Percentiles rank a stretch among this genome's conserved stretches.
Evolutionary conservation across 1,139 yeast genomes (phyloP).

Genomic region (Eremothecium coryli): DNA sequence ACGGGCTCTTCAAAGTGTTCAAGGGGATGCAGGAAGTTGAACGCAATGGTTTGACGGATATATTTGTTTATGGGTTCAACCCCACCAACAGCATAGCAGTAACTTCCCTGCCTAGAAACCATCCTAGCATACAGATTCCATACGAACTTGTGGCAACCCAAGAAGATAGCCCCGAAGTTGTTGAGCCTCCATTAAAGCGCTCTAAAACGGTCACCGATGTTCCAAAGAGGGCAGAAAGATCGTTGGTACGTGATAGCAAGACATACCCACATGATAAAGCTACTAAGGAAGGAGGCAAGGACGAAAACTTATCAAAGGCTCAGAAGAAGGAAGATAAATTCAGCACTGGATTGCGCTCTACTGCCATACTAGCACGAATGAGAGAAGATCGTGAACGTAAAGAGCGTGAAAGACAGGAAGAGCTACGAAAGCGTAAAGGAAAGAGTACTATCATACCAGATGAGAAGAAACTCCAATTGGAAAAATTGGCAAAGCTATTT

Average conservation of each 20-base stretch:
- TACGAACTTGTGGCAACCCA: slow-evolving; percentile 8
- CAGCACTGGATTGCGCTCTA: slow-evolving; percentile 25
- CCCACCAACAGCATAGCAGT: slow-evolving; percentile 26
- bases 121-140: slow-evolving; percentile 20
- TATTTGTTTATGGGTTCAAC: slow-evolving; percentile 29
- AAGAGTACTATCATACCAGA: slow-evolving; percentile 14
- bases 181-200: not conserved
- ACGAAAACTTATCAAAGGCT: slow-evolving; percentile 5
- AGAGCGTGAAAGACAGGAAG: slow-evolving; percentile 26
- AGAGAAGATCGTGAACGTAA: slow-evolving; percentile 27
- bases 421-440: slow-evolving; percentile 20
- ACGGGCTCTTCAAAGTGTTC: slow-evolving; percentile 18
- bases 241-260: slow-evolving; percentile 7
- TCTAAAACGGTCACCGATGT: not conserved
- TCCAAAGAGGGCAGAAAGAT: slow-evolving; percentile 6
- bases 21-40: slow-evolving; percentile 17
- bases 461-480: slow-evolving; percentile 24
- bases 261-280: slow-evolving; percentile 8
- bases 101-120: slow-evolving; percentile 15
- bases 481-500: slow-evolving; percentile 25
- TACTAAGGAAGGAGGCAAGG: slow-evolving; percentile 5
- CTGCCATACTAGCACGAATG: slow-evolving; percentile 28
- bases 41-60: slow-evolving; percentile 18
- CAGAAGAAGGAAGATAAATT: slow-evolving; percentile 9
- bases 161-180: not conserved